These are phyloP conservation scores for Prunus fruticosa DNA, from an alignment of 306 rosid species.

Conservation along the genomic window DNA sequence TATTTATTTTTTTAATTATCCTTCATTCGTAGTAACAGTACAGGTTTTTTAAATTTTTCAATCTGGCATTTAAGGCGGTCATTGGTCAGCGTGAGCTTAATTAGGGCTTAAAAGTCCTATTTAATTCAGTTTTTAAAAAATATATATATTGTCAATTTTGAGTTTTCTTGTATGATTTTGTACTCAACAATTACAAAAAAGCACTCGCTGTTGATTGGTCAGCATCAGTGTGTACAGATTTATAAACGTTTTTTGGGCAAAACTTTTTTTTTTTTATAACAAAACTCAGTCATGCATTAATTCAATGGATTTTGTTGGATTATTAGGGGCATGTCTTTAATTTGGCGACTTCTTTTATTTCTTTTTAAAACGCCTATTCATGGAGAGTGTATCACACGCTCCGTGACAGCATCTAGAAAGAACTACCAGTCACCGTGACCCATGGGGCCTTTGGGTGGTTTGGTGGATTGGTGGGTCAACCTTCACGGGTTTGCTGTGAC, in stretches of 20 bases:
- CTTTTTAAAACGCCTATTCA: neutral
- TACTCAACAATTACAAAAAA: neutral
- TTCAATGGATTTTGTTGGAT: conserved; percentile 9
- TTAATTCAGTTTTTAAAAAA: neutral
- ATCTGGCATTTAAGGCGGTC: neutral
- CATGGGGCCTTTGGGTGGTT: neutral
- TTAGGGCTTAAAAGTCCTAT: neutral
- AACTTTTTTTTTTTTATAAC: no score
- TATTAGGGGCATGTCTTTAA: neutral
- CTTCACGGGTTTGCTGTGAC: conserved; percentile 11
- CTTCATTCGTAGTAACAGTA: neutral
- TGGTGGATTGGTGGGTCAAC: conserved; percentile 8
- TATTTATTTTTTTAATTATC: neutral
- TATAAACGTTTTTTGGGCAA: conserved; percentile 1
- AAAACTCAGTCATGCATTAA: conserved; percentile 19
- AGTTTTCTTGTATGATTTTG: neutral
- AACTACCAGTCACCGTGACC: neutral
- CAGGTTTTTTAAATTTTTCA: neutral
- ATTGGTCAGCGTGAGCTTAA: conserved; percentile 36
- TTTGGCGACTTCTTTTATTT: neutral
- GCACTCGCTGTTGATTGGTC: conserved; percentile 22
- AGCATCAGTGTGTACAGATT: conserved; percentile 12
- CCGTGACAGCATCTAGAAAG: conserved; percentile 13
- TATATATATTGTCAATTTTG: neutral
- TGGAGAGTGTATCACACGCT: neutral